Conservation (phyloP, 2,329 filamentous ascomycete genomes). For the Pseudogymnoascus sp. region DNA sequence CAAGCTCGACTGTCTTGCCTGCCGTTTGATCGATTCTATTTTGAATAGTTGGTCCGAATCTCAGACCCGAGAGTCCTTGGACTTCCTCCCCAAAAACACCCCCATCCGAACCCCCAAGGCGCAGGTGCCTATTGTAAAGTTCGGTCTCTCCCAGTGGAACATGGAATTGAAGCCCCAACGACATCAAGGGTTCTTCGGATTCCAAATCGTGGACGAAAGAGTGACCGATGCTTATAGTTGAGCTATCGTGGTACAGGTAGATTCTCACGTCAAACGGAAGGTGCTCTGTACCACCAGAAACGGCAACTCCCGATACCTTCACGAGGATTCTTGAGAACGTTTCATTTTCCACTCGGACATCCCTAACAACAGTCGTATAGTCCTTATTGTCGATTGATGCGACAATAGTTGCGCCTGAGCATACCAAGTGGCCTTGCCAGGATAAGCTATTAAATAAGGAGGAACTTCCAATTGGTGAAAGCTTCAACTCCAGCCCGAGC, state of each 20-base stretch:
- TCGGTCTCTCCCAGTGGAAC: not conserved
- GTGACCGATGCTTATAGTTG: constrained; percentile 21
- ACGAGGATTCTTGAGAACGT: not conserved
- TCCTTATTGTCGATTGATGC: not conserved
- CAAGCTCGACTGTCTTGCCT: not conserved
- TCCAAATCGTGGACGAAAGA: constrained; percentile 15
- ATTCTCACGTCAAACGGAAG: constrained; percentile 2
- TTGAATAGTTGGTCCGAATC: constrained; percentile 5
- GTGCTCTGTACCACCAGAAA: not conserved
- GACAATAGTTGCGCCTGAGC: not conserved
- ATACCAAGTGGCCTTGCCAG: not conserved
- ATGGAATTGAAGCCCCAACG: not conserved
- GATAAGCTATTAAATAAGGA: not conserved
- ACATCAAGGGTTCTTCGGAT: not conserved
- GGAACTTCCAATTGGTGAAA: not conserved
- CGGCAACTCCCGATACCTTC: not conserved
- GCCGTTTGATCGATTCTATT: constrained; percentile 15
- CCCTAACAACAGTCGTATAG: not conserved
- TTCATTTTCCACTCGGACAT: not conserved
- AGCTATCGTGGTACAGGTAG: not conserved
- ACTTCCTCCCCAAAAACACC: constrained; percentile 28
- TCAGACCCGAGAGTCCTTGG: constrained; percentile 25
- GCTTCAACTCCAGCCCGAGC: not conserved
- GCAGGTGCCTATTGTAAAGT: not conserved
- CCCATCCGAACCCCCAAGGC: constrained; percentile 22